Conservation (phyloP, 2,329 filamentous ascomycete genomes). For the Talaromyces sp. region DNA sequence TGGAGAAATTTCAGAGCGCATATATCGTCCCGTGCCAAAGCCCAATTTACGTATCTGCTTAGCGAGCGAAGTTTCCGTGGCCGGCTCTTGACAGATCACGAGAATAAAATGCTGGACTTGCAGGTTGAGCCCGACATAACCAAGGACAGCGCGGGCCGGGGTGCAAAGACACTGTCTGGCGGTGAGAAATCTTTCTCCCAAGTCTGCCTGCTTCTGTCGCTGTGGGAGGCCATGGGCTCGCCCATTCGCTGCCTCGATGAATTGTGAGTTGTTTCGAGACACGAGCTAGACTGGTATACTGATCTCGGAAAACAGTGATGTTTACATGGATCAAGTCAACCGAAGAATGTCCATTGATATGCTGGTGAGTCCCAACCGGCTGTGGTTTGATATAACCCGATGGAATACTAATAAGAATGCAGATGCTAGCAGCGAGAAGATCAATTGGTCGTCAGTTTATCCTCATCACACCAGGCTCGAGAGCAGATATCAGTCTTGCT, state of each 20-base stretch:
- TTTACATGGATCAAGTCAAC: constrained; percentile 99
- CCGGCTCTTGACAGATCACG: constrained; percentile 71
- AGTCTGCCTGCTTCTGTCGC: constrained; percentile 82
- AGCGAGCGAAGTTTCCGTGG: constrained; percentile 87
- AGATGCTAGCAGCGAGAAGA: constrained; percentile 78
- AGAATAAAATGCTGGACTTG: constrained; percentile 67
- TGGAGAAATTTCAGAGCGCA: constrained; percentile 78
- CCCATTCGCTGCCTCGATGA: constrained; percentile 93
- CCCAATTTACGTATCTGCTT: constrained; percentile 82
- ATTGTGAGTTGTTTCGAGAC: constrained; percentile 52
- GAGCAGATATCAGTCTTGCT: constrained; percentile 48
- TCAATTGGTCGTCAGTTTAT: constrained; percentile 92
- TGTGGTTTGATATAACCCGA: not conserved
- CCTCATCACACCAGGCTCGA: constrained; percentile 88
- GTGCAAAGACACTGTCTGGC: constrained; percentile 87
- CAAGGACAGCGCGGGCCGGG: constrained; percentile 65
- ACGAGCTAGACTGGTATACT: constrained; percentile 7
- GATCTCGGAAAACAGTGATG: constrained; percentile 53
- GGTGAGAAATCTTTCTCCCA: constrained; percentile 98
- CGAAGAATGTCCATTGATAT: constrained; percentile 87
- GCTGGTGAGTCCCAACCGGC: constrained; percentile 58
- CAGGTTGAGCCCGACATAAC: constrained; percentile 66
- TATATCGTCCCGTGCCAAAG: constrained; percentile 80
- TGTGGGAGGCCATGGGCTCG: constrained; percentile 98
- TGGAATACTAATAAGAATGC: constrained; percentile 14